Percentiles rank a stretch among this genome's conserved stretches.
These are phyloP conservation scores for Trifolium dubium DNA, from an alignment of 306 rosid species.

Conservation along the genomic window DNA sequence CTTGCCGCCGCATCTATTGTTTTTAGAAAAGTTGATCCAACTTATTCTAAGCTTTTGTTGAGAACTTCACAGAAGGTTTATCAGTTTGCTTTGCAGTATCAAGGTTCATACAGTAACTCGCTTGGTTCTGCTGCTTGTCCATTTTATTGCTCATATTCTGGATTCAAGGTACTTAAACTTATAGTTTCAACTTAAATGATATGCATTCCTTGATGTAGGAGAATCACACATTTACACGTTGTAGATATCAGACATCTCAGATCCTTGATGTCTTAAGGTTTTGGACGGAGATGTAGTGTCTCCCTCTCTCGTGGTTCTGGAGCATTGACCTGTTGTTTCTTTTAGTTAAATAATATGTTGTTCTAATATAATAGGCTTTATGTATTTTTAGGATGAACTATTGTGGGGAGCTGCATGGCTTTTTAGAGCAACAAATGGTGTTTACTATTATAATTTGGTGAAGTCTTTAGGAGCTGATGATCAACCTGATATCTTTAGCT, in stretches of 20 bases:
- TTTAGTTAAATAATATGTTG: background rate
- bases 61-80: conserved; percentile 69
- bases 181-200: too few relatives aligned
- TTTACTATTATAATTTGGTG: conserved; percentile 60
- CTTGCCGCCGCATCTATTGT: conserved; percentile 88
- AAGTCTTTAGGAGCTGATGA: conserved; percentile 74
- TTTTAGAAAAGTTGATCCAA: conserved; percentile 65
- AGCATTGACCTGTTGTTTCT: too few relatives aligned
- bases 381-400: conserved; percentile 69
- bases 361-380: conserved; percentile 20
- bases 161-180: conserved; percentile 63
- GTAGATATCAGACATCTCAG: too few relatives aligned
- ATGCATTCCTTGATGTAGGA: too few relatives aligned
- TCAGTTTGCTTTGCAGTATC: conserved; percentile 70
- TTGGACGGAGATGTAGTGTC: too few relatives aligned
- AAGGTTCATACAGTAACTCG: conserved; percentile 80
- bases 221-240: too few relatives aligned
- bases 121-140: conserved; percentile 89
- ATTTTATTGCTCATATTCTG: conserved; percentile 96
- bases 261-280: too few relatives aligned
- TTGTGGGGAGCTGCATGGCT: conserved; percentile 98
- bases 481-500: conserved; percentile 82
- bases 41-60: conserved; percentile 63
- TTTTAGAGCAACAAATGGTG: conserved; percentile 75
- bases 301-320: too few relatives aligned